Base-by-base conservation (phyloP, 495 filamentous ascomycete species). In the Margaritispora aquatica region DNA sequence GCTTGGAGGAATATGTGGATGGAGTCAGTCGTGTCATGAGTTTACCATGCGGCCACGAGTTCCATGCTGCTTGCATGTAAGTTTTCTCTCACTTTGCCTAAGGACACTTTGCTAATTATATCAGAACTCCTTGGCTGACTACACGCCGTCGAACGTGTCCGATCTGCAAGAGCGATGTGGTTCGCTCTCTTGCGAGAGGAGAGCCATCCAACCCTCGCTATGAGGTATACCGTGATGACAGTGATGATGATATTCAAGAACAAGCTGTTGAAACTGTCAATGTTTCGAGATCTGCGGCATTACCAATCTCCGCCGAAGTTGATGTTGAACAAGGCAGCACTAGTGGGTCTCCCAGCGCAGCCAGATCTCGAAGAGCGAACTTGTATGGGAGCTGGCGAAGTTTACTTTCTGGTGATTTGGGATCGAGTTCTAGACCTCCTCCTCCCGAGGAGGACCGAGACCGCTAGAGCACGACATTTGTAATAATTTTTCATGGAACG, bases 31-130 rank as follows among this genome's bases (percentile, higher is more conserved):
- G 83, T 58, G 95, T 98, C 19, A 98, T 98, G 94, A 96, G 89
- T 63, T 75, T 98, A 53, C 94, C 94, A n/a, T 98, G 94, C 73
- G 94, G 94, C 22, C 94, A 98, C 69, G 94, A 98, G 67, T 98
- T 98, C 71, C 94, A 98, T 70, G 93, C 78, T 34, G 92, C 94
- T 66, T 98, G 94, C 92, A 97, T 98, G 92, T 97, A 80, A 88
- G 93, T 87, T 50, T 55, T 38, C 36, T n/a, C 53, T 29, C 26
- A 3, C n/a, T 19, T 29, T 46, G 26, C 19, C 17, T 31, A 20
- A 21, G 20, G 13, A 9, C 13, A 26, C 20, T 10, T 23, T 10
- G 55, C 60, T 61, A 57, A 66, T 48, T 38, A 47, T 55, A 63
- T 48, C 31, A 97, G 93, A 69, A 97, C 94, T 15, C 95, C 95